phyloP scores from a whole-genome alignment of 2,329 filamentous ascomycete genomes.

The Neurospora sp. region DNA sequence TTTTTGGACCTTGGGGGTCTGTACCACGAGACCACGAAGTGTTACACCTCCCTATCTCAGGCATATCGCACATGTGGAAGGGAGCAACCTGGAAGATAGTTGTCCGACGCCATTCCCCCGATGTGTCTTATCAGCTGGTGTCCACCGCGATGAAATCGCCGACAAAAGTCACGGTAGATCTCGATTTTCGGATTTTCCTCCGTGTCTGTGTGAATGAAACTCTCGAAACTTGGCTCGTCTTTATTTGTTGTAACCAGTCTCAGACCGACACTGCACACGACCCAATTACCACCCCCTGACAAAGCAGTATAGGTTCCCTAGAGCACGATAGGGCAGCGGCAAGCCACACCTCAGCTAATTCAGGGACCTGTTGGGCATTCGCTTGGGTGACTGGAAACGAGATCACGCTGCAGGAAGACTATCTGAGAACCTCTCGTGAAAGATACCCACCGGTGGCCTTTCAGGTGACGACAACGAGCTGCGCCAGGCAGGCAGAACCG shows the following conservation, averaged over 20 bases:
- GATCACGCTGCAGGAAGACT: constrained; percentile 5
- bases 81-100: neutral
- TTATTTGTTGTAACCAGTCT: neutral
- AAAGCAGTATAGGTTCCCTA: neutral
- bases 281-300: neutral
- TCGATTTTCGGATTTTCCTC: neutral
- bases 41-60: neutral
- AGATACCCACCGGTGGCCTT: neutral
- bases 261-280: neutral
- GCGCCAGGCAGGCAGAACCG: neutral
- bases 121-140: neutral
- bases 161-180: neutral
- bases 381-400: constrained; percentile 2
- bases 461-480: constrained; percentile 9
- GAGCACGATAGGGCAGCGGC: neutral
- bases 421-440: neutral
- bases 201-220: neutral
- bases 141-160: neutral
- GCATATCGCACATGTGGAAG: neutral
- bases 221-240: neutral
- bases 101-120: neutral
- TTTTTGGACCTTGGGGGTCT: neutral
- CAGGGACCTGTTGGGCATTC: neutral
- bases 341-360: constrained; percentile 1
- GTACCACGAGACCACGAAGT: neutral